A percentile compares a stretch with the other conserved stretches of the same genome.
phyloP scores from a whole-genome alignment of 2,329 filamentous ascomycete genomes.

The Fusarium buharicum region DNA sequence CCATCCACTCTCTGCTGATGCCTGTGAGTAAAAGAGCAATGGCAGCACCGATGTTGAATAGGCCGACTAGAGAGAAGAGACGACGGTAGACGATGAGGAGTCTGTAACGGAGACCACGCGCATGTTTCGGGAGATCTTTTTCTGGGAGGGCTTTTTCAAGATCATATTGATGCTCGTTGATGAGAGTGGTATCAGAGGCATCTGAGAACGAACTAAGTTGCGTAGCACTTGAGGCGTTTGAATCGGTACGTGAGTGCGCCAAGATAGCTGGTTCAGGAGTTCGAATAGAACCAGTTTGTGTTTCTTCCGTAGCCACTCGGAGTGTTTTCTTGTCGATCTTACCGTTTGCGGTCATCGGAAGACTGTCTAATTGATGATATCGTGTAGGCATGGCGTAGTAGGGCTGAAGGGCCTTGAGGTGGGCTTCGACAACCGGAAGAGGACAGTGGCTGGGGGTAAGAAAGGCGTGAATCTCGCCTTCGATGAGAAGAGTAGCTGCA shows the following conservation, averaged over 20 bases:
- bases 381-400: constrained; percentile 65
- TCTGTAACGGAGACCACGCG: constrained; percentile 55
- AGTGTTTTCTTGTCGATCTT: constrained; percentile 65
- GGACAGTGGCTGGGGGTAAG: constrained; percentile 53
- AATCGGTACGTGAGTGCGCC: constrained; percentile 39
- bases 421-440: constrained; percentile 50
- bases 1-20: constrained; percentile 52
- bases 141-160: constrained; percentile 51
- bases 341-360: constrained; percentile 65
- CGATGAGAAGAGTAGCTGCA: constrained; percentile 59
- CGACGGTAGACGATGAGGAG: constrained; percentile 65
- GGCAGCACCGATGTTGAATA: constrained; percentile 63
- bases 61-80: constrained; percentile 63
- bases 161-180: constrained; percentile 42
- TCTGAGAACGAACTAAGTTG: constrained; percentile 30
- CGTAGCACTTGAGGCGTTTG: constrained; percentile 46
- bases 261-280: constrained; percentile 27
- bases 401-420: constrained; percentile 58
- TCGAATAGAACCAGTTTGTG: neutral
- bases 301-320: neutral
- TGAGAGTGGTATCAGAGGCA: constrained; percentile 30
- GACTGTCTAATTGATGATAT: constrained; percentile 54
- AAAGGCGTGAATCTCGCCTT: constrained; percentile 62
- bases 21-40: constrained; percentile 53
- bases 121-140: constrained; percentile 54